Base-by-base conservation (phyloP, 805 yeast genomes). In the Wickerhamiella domercqiae region DNA sequence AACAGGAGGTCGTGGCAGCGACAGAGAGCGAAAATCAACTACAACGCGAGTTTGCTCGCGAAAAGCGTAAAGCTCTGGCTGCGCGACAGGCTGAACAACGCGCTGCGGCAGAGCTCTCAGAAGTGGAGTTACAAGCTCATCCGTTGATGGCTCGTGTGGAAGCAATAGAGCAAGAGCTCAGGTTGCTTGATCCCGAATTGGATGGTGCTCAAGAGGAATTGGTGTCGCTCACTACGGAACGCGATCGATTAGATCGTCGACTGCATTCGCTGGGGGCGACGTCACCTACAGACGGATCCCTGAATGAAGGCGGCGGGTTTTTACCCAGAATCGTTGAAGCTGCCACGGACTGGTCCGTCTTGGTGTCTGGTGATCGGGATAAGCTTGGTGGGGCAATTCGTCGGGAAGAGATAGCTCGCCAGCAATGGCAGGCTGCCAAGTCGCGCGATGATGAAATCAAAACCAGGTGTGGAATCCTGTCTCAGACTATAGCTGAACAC, bases 181-280 rank as follows among this genome's bases (percentile, higher is more conserved):
- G 47, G 15, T 30, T 44, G 17, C 37, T 37, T 2, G 39, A 32
- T 1, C 45, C 47, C 4, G 46, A 48, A 7, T 14, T 41, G 2
- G 39, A 37, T 19, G 36, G 21, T 15, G 48, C 59, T 1, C 50
- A 54, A 36, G 15, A 43, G 4, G 47, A 54, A 32, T 42, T 61
- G 21, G 47, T n/a, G 15, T 21, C 33, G 4, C 15, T 35, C n/a
- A 14, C 7, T 9, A 29, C 7, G 4, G 34, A 29, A 30, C 33
- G 21, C 21, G 33, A n/a, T 7, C 4, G 14, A 5, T 21, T 24
- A 13, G 16, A 18, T 18, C 33, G 33, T 16, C 11, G 16, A 17
- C 7, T 30, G 21, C 21, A 13, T 7, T 20, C 33, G 7, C 21
- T 30, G 20, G 5, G 17, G 15, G 30, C 30, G 7, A 5, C 30